Conservation (phyloP, 208 protist genomes). For the Lotmaria passim region DNA sequence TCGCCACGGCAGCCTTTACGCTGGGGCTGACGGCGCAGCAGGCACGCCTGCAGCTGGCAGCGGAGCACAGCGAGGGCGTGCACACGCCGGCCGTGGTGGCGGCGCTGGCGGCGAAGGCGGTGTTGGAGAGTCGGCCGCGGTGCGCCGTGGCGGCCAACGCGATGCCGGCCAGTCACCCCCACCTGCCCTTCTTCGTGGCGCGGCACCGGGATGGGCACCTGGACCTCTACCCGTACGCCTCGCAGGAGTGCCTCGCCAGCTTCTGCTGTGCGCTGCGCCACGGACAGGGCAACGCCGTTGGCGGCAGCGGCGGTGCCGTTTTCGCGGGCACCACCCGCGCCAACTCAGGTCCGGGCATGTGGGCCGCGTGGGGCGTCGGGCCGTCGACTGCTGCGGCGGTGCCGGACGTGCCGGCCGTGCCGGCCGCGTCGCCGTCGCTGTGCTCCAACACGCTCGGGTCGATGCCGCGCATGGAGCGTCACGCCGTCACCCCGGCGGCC, state of each 20-base stretch:
- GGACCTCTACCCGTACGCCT: constrained; percentile 84
- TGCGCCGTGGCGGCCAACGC: constrained; percentile 34
- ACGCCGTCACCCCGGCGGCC: constrained; percentile 50
- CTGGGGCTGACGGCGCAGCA: constrained; percentile 40
- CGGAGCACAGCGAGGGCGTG: constrained; percentile 8
- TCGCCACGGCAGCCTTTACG: constrained; percentile 65
- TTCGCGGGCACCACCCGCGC: neutral
- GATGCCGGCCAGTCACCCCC: constrained; percentile 66
- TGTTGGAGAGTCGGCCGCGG: constrained; percentile 43
- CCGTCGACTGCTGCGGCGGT: neutral
- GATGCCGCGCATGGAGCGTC: constrained; percentile 11
- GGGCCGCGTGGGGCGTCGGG: constrained; percentile 13
- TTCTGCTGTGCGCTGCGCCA: constrained; percentile 52
- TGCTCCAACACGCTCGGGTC: neutral
- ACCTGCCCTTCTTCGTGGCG: constrained; percentile 82
- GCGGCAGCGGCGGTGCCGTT: neutral
- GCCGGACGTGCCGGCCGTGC: neutral
- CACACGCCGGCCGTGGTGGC: constrained; percentile 21
- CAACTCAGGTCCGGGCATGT: neutral
- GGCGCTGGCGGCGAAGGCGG: constrained; percentile 23
- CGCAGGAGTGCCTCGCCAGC: constrained; percentile 64
- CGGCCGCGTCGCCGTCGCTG: neutral
- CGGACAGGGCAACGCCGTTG: neutral
- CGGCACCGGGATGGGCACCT: constrained; percentile 64
- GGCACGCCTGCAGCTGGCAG: constrained; percentile 18